These are phyloP conservation scores for Cryptococcus maquisensis DNA, from an alignment of 1,284 basidiomycete species.

Conservation along the genomic window DNA sequence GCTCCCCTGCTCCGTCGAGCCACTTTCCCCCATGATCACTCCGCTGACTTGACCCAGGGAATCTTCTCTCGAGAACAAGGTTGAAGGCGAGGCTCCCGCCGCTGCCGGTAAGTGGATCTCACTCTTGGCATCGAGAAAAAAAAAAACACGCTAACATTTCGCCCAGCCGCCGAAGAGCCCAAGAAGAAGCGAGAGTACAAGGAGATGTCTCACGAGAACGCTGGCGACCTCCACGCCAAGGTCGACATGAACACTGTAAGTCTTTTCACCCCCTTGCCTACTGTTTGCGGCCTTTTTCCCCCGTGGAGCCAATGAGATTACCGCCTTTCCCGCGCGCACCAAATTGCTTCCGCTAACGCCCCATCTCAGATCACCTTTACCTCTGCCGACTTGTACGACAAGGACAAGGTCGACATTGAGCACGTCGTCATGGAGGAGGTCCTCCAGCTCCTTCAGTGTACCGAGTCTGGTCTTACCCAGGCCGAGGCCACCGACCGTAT, in stretches of 20 bases:
- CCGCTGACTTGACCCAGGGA: constrained; percentile 23
- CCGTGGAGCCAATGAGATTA: not conserved
- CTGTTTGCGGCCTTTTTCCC: not conserved
- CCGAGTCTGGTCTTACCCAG: constrained; percentile 67
- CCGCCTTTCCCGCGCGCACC: not conserved
- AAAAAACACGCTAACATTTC: not conserved
- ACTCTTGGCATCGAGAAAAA: not conserved
- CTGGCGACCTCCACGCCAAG: constrained; percentile 58
- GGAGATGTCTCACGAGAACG: constrained; percentile 72
- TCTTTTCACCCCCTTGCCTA: constrained; percentile 1
- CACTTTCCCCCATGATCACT: not conserved
- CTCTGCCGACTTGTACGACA: constrained; percentile 74
- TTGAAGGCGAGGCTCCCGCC: constrained; percentile 21
- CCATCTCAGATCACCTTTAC: constrained; percentile 43
- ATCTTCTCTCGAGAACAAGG: constrained; percentile 29
- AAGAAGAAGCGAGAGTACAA: constrained; percentile 81
- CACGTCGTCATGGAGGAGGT: constrained; percentile 95
- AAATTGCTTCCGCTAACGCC: not conserved
- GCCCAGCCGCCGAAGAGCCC: constrained; percentile 51
- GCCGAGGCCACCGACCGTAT: constrained; percentile 79
- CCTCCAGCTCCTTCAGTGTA: constrained; percentile 86
- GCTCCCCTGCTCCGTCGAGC: not conserved
- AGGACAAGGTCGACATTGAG: constrained; percentile 98
- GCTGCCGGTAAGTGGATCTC: constrained; percentile 14
- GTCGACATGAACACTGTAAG: constrained; percentile 77